Evolutionary conservation across 108 stramenopile species (phyloP).

Genomic region (Stephanodiscus minutulus): DNA sequence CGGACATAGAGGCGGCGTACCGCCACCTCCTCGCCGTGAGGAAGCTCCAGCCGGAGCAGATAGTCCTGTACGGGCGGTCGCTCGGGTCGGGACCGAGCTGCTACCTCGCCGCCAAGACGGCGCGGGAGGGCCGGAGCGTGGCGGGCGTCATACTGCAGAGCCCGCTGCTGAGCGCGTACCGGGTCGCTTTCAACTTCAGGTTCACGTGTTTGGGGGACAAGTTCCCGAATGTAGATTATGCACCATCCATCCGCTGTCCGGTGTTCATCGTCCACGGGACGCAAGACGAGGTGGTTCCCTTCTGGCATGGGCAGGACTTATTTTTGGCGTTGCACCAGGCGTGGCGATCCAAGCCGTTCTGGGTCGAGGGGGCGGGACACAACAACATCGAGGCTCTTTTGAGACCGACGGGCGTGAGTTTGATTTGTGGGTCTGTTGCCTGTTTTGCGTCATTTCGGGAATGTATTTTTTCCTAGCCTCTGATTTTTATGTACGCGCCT

Average conservation of each 20-base stretch:
- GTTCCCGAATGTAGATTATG: slow-evolving; percentile 94
- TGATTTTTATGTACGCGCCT: neutral
- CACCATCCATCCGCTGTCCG: slow-evolving; percentile 81
- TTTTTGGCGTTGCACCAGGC: slow-evolving; percentile 83
- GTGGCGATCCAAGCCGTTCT: slow-evolving; percentile 92
- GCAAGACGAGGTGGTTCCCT: slow-evolving; percentile 94
- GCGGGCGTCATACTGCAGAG: slow-evolving; percentile 85
- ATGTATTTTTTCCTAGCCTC: neutral
- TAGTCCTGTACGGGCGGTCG: slow-evolving; percentile 90
- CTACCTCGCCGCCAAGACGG: slow-evolving; percentile 90
- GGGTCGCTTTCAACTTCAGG: slow-evolving; percentile 92
- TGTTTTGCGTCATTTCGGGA: slow-evolving; percentile 2
- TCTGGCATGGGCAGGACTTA: slow-evolving; percentile 94
- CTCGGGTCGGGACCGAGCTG: slow-evolving; percentile 94
- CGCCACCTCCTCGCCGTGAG: slow-evolving; percentile 78
- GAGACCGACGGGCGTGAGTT: slow-evolving; percentile 61
- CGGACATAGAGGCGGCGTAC: slow-evolving; percentile 94
- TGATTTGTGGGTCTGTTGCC: neutral
- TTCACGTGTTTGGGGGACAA: slow-evolving; percentile 87
- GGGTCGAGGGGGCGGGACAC: slow-evolving; percentile 91
- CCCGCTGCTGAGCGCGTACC: slow-evolving; percentile 83
- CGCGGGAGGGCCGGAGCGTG: slow-evolving; percentile 74
- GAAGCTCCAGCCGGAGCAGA: slow-evolving; percentile 81
- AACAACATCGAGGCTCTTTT: slow-evolving; percentile 93
- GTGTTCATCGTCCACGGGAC: slow-evolving; percentile 94